phyloP scores from a whole-genome alignment of 2,329 filamentous ascomycete genomes.

The Fusarium sp. region DNA sequence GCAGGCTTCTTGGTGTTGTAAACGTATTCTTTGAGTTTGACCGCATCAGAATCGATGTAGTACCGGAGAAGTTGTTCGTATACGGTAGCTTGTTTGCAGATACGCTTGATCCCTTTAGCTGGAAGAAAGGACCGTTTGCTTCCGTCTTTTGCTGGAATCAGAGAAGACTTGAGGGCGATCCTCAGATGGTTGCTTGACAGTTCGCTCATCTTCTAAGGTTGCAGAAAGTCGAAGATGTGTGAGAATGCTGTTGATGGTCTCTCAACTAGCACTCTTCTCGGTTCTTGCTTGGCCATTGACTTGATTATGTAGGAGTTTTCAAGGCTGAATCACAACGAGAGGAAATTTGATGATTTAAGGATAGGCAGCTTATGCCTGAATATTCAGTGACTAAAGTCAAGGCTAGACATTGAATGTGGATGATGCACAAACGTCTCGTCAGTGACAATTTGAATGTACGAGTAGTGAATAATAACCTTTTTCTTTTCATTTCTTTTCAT shows the following conservation, averaged over 20 bases:
- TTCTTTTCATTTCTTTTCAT: too few species aligned
- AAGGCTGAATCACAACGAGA: neutral
- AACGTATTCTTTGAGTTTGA: neutral
- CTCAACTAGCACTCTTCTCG: neutral
- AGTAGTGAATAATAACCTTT: too few species aligned
- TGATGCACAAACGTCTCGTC: too few species aligned
- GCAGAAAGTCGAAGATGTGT: neutral
- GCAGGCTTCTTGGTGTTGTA: neutral
- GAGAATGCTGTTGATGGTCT: neutral
- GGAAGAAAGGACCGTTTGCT: neutral
- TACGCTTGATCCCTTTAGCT: neutral
- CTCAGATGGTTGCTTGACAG: too few species aligned
- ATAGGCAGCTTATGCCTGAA: neutral
- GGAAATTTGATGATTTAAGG: neutral
- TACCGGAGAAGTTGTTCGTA: neutral
- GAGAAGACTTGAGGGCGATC: neutral
- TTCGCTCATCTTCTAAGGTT: neutral
- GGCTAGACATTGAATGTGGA: rapidly evolving
- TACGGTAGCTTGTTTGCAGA: neutral
- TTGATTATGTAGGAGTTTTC: neutral
- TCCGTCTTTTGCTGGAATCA: neutral
- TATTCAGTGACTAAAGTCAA: too few species aligned
- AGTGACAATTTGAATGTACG: too few species aligned
- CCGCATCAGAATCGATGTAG: neutral
- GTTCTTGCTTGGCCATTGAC: neutral